These are phyloP conservation scores for Tolypocladium endophyticum DNA, from an alignment of 2,329 filamentous ascomycete genomes.

Conservation along the genomic window DNA sequence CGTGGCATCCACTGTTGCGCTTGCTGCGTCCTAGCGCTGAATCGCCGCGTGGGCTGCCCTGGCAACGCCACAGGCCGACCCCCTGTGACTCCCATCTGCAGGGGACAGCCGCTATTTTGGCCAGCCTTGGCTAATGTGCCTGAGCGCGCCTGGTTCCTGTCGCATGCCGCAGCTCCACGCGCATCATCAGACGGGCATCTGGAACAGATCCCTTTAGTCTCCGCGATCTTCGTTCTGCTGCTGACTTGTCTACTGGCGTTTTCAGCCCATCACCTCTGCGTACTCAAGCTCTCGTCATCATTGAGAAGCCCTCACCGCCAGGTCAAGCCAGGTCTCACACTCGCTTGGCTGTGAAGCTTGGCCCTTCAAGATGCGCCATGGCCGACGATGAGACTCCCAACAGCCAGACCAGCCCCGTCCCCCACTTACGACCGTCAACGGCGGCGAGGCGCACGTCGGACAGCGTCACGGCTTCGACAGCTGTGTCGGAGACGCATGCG, in stretches of 20 bases:
- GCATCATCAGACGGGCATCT: background rate
- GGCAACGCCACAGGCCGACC: background rate
- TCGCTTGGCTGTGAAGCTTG: background rate
- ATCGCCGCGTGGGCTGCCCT: background rate
- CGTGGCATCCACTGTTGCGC: background rate
- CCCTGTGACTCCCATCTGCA: background rate
- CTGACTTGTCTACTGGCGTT: background rate
- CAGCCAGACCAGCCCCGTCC: conserved; percentile 10
- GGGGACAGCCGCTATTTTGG: background rate
- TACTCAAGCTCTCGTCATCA: background rate
- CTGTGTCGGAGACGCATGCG: background rate
- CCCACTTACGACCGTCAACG: conserved; percentile 12
- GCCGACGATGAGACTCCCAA: conserved; percentile 19
- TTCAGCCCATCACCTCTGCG: background rate
- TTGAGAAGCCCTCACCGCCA: background rate
- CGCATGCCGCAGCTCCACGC: background rate
- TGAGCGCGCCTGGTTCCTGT: background rate
- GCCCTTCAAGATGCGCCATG: conserved; percentile 23
- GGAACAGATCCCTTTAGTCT: background rate
- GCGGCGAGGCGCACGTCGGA: conserved; percentile 14
- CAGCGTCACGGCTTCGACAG: background rate
- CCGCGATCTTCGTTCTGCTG: background rate
- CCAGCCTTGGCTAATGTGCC: background rate
- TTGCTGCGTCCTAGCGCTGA: background rate
- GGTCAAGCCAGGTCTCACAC: background rate